Evolutionary conservation across 306 rosid genomes (phyloP).

Genomic region (Gillenia trifoliata): DNA sequence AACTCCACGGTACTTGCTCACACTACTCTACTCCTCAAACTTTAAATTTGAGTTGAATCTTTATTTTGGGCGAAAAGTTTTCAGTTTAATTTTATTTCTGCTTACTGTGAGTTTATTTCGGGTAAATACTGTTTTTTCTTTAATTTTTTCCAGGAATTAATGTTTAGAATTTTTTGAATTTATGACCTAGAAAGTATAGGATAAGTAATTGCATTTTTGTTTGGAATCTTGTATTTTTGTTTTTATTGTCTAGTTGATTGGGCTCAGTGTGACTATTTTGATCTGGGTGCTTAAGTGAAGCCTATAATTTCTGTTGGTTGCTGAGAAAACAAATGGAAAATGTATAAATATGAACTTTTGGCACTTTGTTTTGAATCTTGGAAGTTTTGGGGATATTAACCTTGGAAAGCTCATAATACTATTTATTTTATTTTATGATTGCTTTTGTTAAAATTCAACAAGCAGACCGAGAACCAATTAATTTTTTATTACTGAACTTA

Average conservation of each 20-base stretch:
- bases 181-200: background rate
- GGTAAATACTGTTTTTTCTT: background rate
- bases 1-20: constrained; percentile 44
- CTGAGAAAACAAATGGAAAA: background rate
- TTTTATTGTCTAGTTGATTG: background rate
- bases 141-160: no score
- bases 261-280: background rate
- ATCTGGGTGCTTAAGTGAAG: background rate
- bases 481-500: background rate
- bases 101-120: background rate
- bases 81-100: background rate
- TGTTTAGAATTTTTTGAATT: no score
- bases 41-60: background rate
- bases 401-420: background rate
- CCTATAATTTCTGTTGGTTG: background rate
- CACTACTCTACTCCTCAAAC: background rate
- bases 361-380: background rate
- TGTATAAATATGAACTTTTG: background rate
- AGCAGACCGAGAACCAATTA: background rate
- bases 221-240: background rate
- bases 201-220: background rate
- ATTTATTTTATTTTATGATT: background rate
- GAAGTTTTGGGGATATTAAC: background rate
- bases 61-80: background rate
- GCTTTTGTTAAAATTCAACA: background rate